Evolutionary conservation across 2,329 filamentous ascomycete species (phyloP).

Genomic region (Peltaster fructicola): DNA sequence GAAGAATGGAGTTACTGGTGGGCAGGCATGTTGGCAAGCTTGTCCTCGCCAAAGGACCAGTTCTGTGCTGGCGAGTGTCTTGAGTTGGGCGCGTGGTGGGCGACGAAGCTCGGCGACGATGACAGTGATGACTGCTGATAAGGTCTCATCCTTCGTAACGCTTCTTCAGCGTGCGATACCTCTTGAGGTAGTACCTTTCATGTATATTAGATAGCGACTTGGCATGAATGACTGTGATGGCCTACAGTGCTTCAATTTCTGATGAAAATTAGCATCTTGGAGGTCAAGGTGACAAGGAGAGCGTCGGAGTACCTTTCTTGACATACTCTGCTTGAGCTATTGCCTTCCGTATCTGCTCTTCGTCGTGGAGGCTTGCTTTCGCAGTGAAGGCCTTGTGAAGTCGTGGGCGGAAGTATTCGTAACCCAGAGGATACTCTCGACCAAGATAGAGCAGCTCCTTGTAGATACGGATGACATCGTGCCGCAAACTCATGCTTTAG

Average conservation of each 20-base stretch:
- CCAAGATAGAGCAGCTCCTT: slow-evolving; percentile 83
- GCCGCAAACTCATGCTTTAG: slow-evolving; percentile 37
- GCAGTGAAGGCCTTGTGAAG: slow-evolving; percentile 73
- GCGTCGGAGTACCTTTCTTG: slow-evolving; percentile 51
- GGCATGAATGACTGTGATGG: slow-evolving; percentile 9
- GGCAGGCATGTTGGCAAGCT: slow-evolving; percentile 67
- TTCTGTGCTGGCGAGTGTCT: slow-evolving; percentile 73
- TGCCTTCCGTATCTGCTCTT: slow-evolving; percentile 55
- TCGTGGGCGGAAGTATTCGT: slow-evolving; percentile 60
- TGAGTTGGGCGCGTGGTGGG: slow-evolving; percentile 49
- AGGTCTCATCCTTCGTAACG: slow-evolving; percentile 47
- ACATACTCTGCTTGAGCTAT: slow-evolving; percentile 73
- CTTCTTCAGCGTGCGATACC: slow-evolving; percentile 70
- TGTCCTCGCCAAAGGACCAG: slow-evolving; percentile 56
- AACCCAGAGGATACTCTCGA: slow-evolving; percentile 73
- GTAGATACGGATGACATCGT: slow-evolving; percentile 70
- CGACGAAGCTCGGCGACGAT: slow-evolving; percentile 27
- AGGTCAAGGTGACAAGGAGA: neutral
- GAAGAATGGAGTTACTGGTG: slow-evolving; percentile 90
- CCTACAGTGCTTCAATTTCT: slow-evolving; percentile 90
- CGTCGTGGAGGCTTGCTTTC: slow-evolving; percentile 51
- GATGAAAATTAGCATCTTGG: slow-evolving; percentile 3
- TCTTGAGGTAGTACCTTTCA: slow-evolving; percentile 71
- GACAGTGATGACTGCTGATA: slow-evolving; percentile 3
- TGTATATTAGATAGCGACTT: neutral